Evolutionary conservation across 2,329 filamentous ascomycete genomes (phyloP).

Genomic region (Fusarium abutilonis): DNA sequence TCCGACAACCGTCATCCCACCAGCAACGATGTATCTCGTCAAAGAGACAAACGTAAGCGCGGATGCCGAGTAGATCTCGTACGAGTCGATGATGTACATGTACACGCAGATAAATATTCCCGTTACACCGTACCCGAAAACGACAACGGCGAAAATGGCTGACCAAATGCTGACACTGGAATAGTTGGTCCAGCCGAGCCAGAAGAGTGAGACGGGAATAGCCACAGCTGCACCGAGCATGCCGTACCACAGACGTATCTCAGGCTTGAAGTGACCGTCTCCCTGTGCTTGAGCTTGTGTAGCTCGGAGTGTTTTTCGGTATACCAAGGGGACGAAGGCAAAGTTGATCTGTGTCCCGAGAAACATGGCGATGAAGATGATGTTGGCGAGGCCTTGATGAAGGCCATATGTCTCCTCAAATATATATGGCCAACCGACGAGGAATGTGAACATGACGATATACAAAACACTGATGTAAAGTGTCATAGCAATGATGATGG

Average conservation of each 20-base stretch:
- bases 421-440: conserved; percentile 62
- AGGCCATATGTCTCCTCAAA: conserved; percentile 57
- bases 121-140: conserved; percentile 57
- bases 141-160: conserved; percentile 52
- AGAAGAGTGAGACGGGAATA: conserved; percentile 59
- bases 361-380: conserved; percentile 57
- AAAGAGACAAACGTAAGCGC: conserved; percentile 48
- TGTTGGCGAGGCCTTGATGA: conserved; percentile 53
- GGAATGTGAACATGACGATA: conserved; percentile 63
- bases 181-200: conserved; percentile 61
- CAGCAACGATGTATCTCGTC: conserved; percentile 46
- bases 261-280: conserved; percentile 46
- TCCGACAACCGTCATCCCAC: conserved; percentile 50
- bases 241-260: conserved; percentile 55
- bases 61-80: conserved; percentile 49
- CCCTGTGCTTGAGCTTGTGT: neutral
- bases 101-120: conserved; percentile 46
- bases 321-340: conserved; percentile 49
- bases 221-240: conserved; percentile 54
- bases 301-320: conserved; percentile 48
- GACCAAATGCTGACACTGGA: conserved; percentile 56
- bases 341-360: conserved; percentile 52
- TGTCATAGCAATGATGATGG: conserved; percentile 55
- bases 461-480: conserved; percentile 64
- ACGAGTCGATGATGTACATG: conserved; percentile 52